Base-by-base conservation (phyloP, 768 basidiomycete species). In the Strobilomyces confusus region DNA sequence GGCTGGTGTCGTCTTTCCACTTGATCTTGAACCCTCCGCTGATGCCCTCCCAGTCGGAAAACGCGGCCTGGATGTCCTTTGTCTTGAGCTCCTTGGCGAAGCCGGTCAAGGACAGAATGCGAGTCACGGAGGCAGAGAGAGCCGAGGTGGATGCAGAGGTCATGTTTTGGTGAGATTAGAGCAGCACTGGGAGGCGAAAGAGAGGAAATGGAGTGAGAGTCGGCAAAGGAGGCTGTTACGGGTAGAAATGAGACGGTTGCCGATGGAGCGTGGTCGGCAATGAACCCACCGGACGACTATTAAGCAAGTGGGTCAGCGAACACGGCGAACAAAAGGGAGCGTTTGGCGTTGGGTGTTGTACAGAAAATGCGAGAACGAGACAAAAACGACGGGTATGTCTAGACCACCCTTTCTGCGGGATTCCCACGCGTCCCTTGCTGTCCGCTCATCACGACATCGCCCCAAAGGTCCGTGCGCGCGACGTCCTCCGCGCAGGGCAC, bases 21-120 rank as follows among this genome's bases (percentile, higher is more conserved):
- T 99, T 99, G 69, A 99, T 95, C 80, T 95, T 93, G 77, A 95
- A 97, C 22, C 97, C 97, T 26, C 95, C 97, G 52, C 77, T 82
- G 48, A 85, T 75, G 55, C 74, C 79, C 63, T 97, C 93, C 81
- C 88, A 98, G 42, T 94, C 92, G 46, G 85, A 77, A 70, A 98
- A 97, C 42, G 92, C 89, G 40, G 78, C 67, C 67, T 98, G 94
- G 45, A 99, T 90, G 72, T 99, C 97, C 70, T 92, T 87, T 48
- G 97, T 99, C 77, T 98, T 99, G 64, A 99, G 83, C 75, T 94
- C 89, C 68, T 94, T 89, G 11, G 91, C 81, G 68, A 99, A 99
- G 61, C 93, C 90, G n/a, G 84, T 84, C 53, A 99, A 76, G 64
- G 80, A 86, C 63, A 99, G 86, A 67, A 99, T 95, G 58, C 95